Evolutionary conservation across 768 basidiomycete species (phyloP).

Genomic region (Exidia glandulosa): DNA sequence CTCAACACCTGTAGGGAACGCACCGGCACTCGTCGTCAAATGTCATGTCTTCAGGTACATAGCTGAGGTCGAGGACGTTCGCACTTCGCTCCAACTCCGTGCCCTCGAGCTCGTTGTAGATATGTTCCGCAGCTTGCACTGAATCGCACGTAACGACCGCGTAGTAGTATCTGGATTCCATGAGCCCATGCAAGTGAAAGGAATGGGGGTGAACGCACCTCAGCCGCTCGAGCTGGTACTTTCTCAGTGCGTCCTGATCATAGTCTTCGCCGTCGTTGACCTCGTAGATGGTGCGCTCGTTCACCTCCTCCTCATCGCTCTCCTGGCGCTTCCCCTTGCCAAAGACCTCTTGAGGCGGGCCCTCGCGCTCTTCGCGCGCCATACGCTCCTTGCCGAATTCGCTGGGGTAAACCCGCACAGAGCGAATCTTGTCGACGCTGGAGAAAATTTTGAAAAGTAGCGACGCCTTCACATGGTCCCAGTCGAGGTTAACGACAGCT

Average conservation of each 20-base stretch:
- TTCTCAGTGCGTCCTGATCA: conserved; percentile 77
- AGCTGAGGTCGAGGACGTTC: conserved; percentile 91
- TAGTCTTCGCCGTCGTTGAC: conserved; percentile 66
- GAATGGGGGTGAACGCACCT: conserved; percentile 40
- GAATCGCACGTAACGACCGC: conserved; percentile 86
- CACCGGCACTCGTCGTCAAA: conserved; percentile 74
- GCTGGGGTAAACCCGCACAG: conserved; percentile 82
- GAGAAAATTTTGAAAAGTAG: conserved; percentile 91
- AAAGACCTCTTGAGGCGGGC: conserved; percentile 81
- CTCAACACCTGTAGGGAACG: conserved; percentile 4
- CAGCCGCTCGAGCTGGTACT: conserved; percentile 87
- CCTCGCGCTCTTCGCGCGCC: conserved; percentile 78
- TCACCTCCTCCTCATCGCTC: conserved; percentile 42
- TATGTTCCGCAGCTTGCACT: conserved; percentile 60
- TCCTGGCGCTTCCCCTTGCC: conserved; percentile 31
- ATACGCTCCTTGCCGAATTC: conserved; percentile 85
- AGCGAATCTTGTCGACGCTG: conserved; percentile 71
- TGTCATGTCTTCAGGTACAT: conserved; percentile 79
- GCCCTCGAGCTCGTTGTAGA: conserved; percentile 80
- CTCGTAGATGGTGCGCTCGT: conserved; percentile 55
- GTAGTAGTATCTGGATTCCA: conserved; percentile 71
- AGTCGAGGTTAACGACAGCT: conserved; percentile 92
- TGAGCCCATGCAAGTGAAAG: not conserved
- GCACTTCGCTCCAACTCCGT: conserved; percentile 95
- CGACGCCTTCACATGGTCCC: conserved; percentile 86